phyloP scores from a whole-genome alignment of 345 rosid genomes.

The Capsella bursapastoris region DNA sequence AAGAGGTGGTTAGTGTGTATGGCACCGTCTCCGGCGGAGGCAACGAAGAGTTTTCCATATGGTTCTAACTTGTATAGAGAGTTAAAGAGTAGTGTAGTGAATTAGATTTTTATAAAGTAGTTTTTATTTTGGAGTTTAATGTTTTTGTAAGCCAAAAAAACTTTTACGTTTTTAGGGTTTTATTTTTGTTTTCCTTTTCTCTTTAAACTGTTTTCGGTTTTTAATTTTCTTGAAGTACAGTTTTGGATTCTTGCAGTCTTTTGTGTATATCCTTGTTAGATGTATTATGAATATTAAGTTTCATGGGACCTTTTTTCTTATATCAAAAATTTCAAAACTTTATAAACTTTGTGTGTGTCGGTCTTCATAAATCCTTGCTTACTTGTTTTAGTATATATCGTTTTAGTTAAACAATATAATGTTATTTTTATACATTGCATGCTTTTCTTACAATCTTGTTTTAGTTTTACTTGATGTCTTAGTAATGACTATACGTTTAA shows the following conservation, averaged over 20 bases:
- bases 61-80: conserved; percentile 8
- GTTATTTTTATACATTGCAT: background rate
- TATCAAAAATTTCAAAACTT: background rate
- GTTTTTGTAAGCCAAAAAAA: conserved; percentile 13
- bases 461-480: background rate
- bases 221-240: background rate
- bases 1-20: conserved; percentile 67
- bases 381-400: too few species aligned
- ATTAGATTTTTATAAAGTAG: conserved; percentile 6
- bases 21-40: conserved; percentile 44
- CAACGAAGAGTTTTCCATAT: conserved; percentile 39
- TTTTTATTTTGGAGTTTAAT: conserved; percentile 21
- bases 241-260: conserved; percentile 20
- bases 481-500: too few species aligned
- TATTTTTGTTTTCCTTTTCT: background rate
- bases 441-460: background rate
- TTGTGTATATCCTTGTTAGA: conserved; percentile 13
- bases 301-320: background rate
- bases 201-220: background rate
- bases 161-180: background rate
- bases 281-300: conserved; percentile 13
- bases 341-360: background rate
- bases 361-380: background rate
- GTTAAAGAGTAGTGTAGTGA: conserved; percentile 9
- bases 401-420: background rate